Percentiles rank a stretch among this genome's conserved stretches.
These are phyloP conservation scores for Mycena epipterygia DNA, from an alignment of 768 basidiomycete species.

Conservation along the genomic window DNA sequence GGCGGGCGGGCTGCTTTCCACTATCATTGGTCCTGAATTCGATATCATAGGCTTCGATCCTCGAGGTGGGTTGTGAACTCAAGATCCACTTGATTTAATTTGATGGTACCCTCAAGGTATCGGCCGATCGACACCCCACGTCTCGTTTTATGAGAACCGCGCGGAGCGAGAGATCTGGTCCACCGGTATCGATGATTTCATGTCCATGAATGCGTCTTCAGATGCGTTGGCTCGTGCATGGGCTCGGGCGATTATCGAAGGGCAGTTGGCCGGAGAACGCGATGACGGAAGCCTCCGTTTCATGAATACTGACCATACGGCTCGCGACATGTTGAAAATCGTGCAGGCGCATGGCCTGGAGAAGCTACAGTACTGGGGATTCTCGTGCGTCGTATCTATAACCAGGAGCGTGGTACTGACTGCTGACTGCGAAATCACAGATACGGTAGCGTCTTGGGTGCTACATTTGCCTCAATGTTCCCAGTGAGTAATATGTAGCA, in stretches of 20 bases:
- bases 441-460: constrained; percentile 31
- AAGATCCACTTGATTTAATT: neutral
- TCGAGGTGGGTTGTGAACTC: constrained; percentile 29
- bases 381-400: constrained; percentile 23
- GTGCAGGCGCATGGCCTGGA: constrained; percentile 25
- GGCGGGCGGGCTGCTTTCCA: neutral
- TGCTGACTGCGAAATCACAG: constrained; percentile 2
- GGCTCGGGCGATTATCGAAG: constrained; percentile 12
- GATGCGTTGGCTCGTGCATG: constrained; percentile 1
- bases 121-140: constrained; percentile 8
- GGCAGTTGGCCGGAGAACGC: constrained; percentile 11
- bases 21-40: constrained; percentile 34
- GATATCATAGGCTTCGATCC: constrained; percentile 41
- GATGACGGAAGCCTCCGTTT: constrained; percentile 28
- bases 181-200: no score
- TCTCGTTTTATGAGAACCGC: constrained; percentile 30
- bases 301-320: constrained; percentile 32
- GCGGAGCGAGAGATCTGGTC: constrained; percentile 25
- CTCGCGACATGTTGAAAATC: constrained; percentile 36
- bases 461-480: constrained; percentile 35
- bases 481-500: constrained; percentile 13
- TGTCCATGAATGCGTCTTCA: constrained; percentile 24
- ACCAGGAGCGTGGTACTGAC: neutral
- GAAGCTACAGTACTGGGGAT: constrained; percentile 35
- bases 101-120: constrained; percentile 14